phyloP scores from a whole-genome alignment of 257 asterid genomes.

The Solanum pimpinellifolium region DNA sequence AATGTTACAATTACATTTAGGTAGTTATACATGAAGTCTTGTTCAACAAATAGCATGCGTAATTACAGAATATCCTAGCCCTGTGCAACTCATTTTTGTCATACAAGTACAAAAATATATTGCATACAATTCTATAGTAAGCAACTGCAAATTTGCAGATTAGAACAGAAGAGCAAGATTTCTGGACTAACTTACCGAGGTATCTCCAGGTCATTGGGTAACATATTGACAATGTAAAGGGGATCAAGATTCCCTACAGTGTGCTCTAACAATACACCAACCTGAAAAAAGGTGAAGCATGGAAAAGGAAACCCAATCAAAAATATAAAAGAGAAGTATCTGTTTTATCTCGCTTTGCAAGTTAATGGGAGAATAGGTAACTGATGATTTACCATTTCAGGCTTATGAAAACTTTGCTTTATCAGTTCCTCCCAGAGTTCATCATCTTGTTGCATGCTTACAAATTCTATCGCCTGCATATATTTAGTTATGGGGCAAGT shows the following conservation, averaged over 20 bases:
- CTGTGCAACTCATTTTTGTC: neutral
- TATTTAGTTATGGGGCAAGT: slow-evolving; percentile 7
- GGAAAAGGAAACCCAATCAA: neutral
- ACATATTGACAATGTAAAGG: slow-evolving; percentile 73
- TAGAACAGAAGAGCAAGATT: neutral
- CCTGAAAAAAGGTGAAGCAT: slow-evolving; percentile 35
- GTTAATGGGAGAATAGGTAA: neutral
- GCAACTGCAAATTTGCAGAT: neutral
- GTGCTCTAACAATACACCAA: slow-evolving; percentile 89
- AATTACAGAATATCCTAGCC: neutral
- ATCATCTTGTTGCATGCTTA: slow-evolving; percentile 88
- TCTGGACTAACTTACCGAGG: slow-evolving; percentile 52
- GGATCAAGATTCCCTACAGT: slow-evolving; percentile 99
- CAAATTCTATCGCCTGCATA: slow-evolving; percentile 92
- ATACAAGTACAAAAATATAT: neutral
- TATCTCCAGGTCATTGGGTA: slow-evolving; percentile 94
- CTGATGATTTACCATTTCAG: slow-evolving; percentile 67
- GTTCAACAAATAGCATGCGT: neutral
- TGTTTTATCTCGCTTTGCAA: neutral
- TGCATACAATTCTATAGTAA: neutral
- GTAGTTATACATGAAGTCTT: neutral
- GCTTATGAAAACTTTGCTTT: slow-evolving; percentile 81
- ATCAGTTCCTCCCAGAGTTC: slow-evolving; percentile 99
- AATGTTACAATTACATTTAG: neutral
- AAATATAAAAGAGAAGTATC: neutral